These are phyloP conservation scores for Dictyostelium discoideum DNA, from an alignment of 78 protist species.

Conservation along the genomic window dicty_2.7 NC_007091.3:1548001-1548500, in stretches of 20 bases:
- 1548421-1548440: not conserved
- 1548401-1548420: not conserved
- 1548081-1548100: not conserved
- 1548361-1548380: not conserved
- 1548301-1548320: conserved; percentile 1
- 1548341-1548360: not conserved
- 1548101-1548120: not conserved
- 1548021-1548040: not conserved
- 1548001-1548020: not conserved
- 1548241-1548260: not conserved
- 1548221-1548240: not conserved
- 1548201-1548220: conserved; percentile 11
- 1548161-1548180: not conserved
- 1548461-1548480: not conserved
- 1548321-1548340: not conserved
- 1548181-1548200: conserved; percentile 19
- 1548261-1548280: not conserved
- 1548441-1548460: not conserved
- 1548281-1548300: conserved; percentile 7
- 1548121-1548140: not conserved
- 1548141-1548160: not conserved
- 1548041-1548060: not conserved
- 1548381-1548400: not conserved
- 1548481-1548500: not conserved
- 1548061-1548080: not conserved